Percentiles rank a stretch among this genome's conserved stretches.
Evolutionary conservation across 495 filamentous ascomycete genomes (phyloP).

Genomic region (Rostrohypoxylon terebratum): DNA sequence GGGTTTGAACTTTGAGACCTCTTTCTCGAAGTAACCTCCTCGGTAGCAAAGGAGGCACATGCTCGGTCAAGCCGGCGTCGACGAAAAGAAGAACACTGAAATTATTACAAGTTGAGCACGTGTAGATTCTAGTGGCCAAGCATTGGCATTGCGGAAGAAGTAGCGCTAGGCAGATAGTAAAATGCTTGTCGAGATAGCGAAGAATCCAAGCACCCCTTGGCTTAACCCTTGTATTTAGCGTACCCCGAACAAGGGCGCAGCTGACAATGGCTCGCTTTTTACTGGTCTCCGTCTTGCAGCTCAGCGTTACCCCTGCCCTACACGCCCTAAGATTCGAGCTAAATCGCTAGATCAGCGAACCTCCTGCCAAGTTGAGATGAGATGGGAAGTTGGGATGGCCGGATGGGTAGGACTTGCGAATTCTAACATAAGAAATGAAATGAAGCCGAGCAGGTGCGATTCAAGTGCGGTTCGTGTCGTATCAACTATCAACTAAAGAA

Average conservation of each 20-base stretch:
- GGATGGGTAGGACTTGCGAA: background rate
- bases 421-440: background rate
- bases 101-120: conserved; percentile 31
- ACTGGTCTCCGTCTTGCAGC: conserved; percentile 8
- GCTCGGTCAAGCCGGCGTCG: background rate
- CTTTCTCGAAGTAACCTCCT: background rate
- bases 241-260: conserved; percentile 13
- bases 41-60: background rate
- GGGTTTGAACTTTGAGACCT: background rate
- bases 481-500: background rate
- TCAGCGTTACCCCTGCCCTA: background rate
- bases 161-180: conserved; percentile 17
- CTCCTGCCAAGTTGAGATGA: conserved; percentile 8
- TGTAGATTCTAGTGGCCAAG: conserved; percentile 43
- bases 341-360: background rate
- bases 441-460: conserved; percentile 5
- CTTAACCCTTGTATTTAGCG: conserved; percentile 4
- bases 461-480: conserved; percentile 1
- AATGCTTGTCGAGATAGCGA: conserved; percentile 23
- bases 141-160: conserved; percentile 22
- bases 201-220: background rate
- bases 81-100: too few species aligned
- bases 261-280: conserved; percentile 24
- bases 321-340: background rate
- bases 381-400: conserved; percentile 18